Base-by-base conservation (phyloP, 257 asterid species). In the Nicotiana benthamiana region DNA sequence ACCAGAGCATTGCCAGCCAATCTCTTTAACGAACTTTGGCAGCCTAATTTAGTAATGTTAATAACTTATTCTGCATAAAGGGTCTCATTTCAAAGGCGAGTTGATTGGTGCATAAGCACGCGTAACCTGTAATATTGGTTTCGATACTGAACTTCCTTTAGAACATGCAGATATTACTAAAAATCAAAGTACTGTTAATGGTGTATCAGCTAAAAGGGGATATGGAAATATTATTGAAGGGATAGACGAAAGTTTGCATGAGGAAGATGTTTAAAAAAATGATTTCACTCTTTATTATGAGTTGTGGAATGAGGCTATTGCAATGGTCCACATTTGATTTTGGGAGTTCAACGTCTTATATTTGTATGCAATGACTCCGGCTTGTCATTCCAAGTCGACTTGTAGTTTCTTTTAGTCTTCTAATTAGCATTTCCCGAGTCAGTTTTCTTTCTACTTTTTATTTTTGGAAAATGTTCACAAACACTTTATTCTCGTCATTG, bases 21-120 rank as follows among this genome's bases (percentile, higher is more conserved):
- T 70, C 77, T 43, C 59, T 12, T 20, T 54, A 46, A 70, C 22
- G 59, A 43, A 46, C 59, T 20, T 46, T 46, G 16, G 22, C 8
- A 24, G 36, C 77, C 24, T 72, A 70, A 72, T n/a, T 72, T 72
- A 43, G 77, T 30, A 72, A 54, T 43, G 13, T 22, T 70, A 12
- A 13, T 46, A 72, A 72, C 36, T 24, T 46, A 46, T 72, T 72
- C 36, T 22, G 59, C 77, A 13, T 72, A 40, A 13, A 3, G 15
- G 78, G 48, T 72, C 16, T 72, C 40, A 5, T 46, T 11, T 46
- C 77, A 70, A 40, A 43, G 59, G 24, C 54, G 22, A 72, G 60
- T 72, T 46, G 77, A 24, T 46, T 72, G 77, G 36, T 72, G 77
- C 60, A 46, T 46, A 72, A 72, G 77, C 77, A 72, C 20, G 24